These are phyloP conservation scores for Aspergillus sojae DNA, from an alignment of 2,329 filamentous ascomycete species.

Conservation along the genomic window DNA sequence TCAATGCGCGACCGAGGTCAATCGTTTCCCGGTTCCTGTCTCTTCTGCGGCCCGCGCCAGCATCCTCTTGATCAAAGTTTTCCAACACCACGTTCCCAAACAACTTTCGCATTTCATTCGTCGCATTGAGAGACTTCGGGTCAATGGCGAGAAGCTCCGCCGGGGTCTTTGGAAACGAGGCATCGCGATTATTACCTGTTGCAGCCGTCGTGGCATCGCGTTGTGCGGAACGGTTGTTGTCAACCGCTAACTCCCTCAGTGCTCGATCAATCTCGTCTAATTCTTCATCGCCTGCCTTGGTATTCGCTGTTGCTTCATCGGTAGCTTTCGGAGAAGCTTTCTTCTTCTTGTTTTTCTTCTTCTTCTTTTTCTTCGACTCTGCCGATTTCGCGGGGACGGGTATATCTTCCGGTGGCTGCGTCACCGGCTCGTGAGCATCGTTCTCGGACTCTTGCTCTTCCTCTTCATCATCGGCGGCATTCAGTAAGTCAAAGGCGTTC, in stretches of 20 bases:
- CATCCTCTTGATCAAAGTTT: constrained; percentile 54
- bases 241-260: constrained; percentile 60
- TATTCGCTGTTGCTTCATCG: constrained; percentile 21
- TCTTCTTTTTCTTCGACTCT: constrained; percentile 48
- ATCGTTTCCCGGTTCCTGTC: constrained; percentile 55
- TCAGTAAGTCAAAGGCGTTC: constrained; percentile 59
- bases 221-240: constrained; percentile 25
- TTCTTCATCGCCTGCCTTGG: constrained; percentile 31
- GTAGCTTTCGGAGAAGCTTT: constrained; percentile 46
- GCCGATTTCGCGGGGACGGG: constrained; percentile 24
- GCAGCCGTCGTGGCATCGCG: constrained; percentile 27
- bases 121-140: constrained; percentile 75
- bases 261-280: constrained; percentile 70
- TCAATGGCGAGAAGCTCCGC: constrained; percentile 63
- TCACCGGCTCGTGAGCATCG: constrained; percentile 14
- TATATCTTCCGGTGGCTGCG: constrained; percentile 22
- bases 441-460: constrained; percentile 39
- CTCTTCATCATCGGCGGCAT: constrained; percentile 44
- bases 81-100: constrained; percentile 69
- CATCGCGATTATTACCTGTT: constrained; percentile 39
- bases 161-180: constrained; percentile 39
- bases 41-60: constrained; percentile 52
- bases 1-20: constrained; percentile 58
- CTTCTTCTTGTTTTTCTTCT: constrained; percentile 65
- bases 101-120: constrained; percentile 85